Base-by-base conservation (phyloP, 1,139 yeast genomes). In the Hyphopichia buzzinii region DNA sequence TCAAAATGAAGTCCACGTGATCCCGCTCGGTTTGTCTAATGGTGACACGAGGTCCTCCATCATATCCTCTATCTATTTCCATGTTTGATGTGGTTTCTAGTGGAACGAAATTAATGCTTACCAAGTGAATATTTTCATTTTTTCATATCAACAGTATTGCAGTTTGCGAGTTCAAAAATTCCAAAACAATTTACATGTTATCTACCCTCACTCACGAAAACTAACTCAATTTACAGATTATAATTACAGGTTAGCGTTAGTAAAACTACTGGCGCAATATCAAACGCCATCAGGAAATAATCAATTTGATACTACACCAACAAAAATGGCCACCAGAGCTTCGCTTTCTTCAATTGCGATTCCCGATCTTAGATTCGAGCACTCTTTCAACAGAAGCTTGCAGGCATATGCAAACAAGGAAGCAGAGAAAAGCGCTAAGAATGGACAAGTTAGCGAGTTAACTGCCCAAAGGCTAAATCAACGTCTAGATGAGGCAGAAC, bases 21-120 rank as follows among this genome's bases (percentile, higher is more conserved):
- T 90, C 97, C 44, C 74, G 73, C 32, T 85, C 90, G 21, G 92
- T 79, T 50, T 83, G 84, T 60, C 97, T 80, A 56, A 92, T 92
- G 35, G 94, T 89, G 44, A 92, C 86, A 47, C 86, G 82, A 17
- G 97, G 96, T 8, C 74, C 75, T 27, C 47, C 44, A 31, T 62
- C 66, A 36, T 55, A 54, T 29, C 57, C 53, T 42, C 52, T 54
- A 40, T 68, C 74, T 45, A 67, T 62, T 39, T 67, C 73, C 73
- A 66, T 68, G 15, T 50, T 43, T 4, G 27, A 8, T 25, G n/a
- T 8, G 27, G 8, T 25, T 25, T 12, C 13, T 8, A 11, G n/a
- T 7, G 12, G n/a, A n/a, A n/a, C n/a, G n/a, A n/a, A n/a, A n/a
- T n/a, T n/a, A n/a, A n/a, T n/a, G n/a, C n/a, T n/a, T n/a, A n/a